Base-by-base conservation (phyloP, 768 basidiomycete genomes). In the Dendrothele bispora region DNA sequence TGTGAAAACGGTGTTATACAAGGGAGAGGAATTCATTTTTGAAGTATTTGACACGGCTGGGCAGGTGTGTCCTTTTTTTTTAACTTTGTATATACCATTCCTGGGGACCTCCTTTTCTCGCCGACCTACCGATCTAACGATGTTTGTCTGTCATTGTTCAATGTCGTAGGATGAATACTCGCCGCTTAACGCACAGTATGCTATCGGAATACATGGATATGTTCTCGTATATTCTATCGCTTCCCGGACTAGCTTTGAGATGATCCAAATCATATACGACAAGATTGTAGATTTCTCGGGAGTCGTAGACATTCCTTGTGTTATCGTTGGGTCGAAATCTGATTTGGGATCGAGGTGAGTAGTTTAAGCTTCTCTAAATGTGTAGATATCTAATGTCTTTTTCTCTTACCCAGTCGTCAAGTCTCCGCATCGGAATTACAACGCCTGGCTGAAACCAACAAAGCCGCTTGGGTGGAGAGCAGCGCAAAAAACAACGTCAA, bases 31-130 rank as follows among this genome's bases (percentile, higher is more conserved):
- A 60, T 98, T 93, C 60, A 86, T 93, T 50, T 95, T 93, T 70
- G 93, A 97, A 69, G 95, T 99, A 71, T 91, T 98, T 59, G 95
- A 99, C 66, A 97, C 93, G 53, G 95, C 95, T 45, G 95, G 95
- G 24, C 95, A 98, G 83, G 94, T 91, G 49, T 53, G 80, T 64
- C 30, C 38, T 10, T 11, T 32, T 32, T 32, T 32, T 8, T 15
- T 26, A 24, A 10, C 17, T 5, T 43, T 26, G 12, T 28, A n/a
- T n/a, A 10, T 28, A 6, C 41, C 18, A 39, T 11, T 39, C 15
- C 22, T 42, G 3, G 3, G 7, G 32, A 17, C 14, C 46, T 28
- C 48, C 46, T 46, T 35, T 45, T 46, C 36, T 28, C 26, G 49
- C 38, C 37, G 32, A 24, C 32, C 37, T 28, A 47, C 12, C 32